Evolutionary conservation across 495 filamentous ascomycete genomes (phyloP).

Genomic region (Tricharina praecox): DNA sequence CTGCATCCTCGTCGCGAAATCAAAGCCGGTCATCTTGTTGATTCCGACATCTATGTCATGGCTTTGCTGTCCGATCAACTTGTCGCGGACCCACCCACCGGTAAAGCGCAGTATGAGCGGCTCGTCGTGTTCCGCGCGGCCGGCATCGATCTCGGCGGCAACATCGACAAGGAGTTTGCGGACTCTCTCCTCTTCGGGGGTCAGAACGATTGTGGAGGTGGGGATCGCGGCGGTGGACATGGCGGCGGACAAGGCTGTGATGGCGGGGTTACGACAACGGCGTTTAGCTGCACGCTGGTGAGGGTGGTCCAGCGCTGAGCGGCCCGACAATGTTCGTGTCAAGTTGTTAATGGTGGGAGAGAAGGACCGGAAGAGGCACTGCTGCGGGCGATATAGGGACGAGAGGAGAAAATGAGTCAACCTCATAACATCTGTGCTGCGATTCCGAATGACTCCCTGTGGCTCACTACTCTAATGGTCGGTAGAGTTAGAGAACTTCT

Average conservation of each 20-base stretch:
- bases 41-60: constrained; percentile 93
- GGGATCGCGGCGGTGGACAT: not conserved
- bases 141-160: constrained; percentile 15
- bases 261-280: not conserved
- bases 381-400: no score
- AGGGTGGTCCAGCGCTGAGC: not conserved
- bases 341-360: no score
- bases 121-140: constrained; percentile 23
- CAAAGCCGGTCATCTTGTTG: constrained; percentile 81
- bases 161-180: constrained; percentile 19
- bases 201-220: constrained; percentile 5
- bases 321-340: no score
- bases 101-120: constrained; percentile 66
- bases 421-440: no score
- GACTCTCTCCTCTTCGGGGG: constrained; percentile 9
- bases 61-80: constrained; percentile 62
- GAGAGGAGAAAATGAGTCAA: no score
- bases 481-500: no score
- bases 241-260: not conserved
- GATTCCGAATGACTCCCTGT: no score
- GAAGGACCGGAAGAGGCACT: no score
- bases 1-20: constrained; percentile 51
- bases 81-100: constrained; percentile 97
- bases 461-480: no score
- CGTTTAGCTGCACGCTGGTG: not conserved